Percentiles rank a stretch among this genome's conserved stretches.
Evolutionary conservation across 768 basidiomycete species (phyloP).

Genomic region (Sporobolomyces pararoseus): DNA sequence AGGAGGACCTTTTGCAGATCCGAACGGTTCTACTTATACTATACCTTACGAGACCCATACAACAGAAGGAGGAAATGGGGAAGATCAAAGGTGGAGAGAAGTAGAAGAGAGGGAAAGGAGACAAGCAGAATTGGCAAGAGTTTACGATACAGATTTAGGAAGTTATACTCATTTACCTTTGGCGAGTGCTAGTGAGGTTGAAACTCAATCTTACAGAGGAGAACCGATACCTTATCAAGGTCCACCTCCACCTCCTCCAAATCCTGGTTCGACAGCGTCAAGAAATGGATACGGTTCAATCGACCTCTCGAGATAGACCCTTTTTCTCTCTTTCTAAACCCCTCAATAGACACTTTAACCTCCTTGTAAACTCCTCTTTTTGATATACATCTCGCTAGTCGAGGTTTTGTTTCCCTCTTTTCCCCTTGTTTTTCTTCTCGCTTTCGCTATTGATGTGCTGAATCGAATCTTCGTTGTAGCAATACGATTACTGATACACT

Average conservation of each 20-base stretch:
- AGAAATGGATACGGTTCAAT: constrained; percentile 4
- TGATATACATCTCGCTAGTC: constrained; percentile 1
- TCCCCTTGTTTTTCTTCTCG: neutral
- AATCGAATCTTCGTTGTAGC: no score
- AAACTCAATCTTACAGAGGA: neutral
- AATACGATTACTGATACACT: neutral
- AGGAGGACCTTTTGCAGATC: constrained; percentile 12
- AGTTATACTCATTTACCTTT: constrained; percentile 20
- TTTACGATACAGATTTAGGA: neutral
- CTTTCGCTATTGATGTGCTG: neutral
- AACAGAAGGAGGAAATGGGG: neutral
- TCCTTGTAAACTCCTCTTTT: neutral
- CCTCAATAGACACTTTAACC: neutral
- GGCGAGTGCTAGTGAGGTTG: constrained; percentile 24
- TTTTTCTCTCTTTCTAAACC: neutral
- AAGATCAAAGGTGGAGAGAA: neutral
- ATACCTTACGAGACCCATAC: neutral
- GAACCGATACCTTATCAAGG: neutral
- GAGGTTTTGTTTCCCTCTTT: neutral
- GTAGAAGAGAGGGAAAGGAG: constrained; percentile 12
- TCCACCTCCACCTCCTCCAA: neutral
- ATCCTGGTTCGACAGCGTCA: neutral
- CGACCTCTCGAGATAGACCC: neutral
- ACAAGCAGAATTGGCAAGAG: neutral
- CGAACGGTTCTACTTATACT: neutral